Percentiles rank a stretch among this genome's conserved stretches.
These are phyloP conservation scores for Colletotrichum sp. DNA, from an alignment of 2,329 filamentous ascomycete species.

Conservation along the genomic window DNA sequence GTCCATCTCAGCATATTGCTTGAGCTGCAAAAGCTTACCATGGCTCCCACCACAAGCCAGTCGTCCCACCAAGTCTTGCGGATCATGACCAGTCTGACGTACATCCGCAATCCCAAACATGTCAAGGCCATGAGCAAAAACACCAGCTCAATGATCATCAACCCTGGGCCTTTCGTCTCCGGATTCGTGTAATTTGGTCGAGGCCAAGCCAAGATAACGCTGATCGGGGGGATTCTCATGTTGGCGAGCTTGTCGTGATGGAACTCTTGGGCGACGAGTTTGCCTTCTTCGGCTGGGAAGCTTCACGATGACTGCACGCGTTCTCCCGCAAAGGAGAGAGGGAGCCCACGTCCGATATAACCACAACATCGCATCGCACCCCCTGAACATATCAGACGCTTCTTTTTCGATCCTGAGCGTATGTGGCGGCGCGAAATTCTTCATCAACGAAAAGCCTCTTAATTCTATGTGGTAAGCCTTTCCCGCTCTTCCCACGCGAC, in stretches of 20 bases:
- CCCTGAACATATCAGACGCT: not conserved
- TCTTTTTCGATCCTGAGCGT: not conserved
- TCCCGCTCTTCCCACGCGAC: not conserved
- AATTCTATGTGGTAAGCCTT: not conserved
- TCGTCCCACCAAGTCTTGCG: slow-evolving; percentile 40
- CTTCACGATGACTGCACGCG: not conserved
- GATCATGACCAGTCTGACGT: slow-evolving; percentile 37
- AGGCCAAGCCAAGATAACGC: not conserved
- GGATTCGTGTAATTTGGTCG: not conserved
- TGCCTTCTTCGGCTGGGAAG: not conserved
- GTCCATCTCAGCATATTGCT: not conserved
- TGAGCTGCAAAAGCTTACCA: slow-evolving; percentile 26
- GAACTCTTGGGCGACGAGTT: not conserved
- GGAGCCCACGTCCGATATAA: not conserved
- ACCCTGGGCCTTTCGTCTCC: slow-evolving; percentile 20
- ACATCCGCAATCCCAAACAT: slow-evolving; percentile 38
- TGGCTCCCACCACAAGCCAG: slow-evolving; percentile 44
- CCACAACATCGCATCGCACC: not conserved
- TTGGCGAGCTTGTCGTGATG: not conserved
- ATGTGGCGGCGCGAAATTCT: not conserved
- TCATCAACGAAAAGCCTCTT: not conserved
- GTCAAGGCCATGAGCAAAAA: slow-evolving; percentile 37
- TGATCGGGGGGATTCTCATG: not conserved
- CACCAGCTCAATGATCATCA: slow-evolving; percentile 40
- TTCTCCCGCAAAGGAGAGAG: not conserved